phyloP scores from a whole-genome alignment of 768 basidiomycete genomes.

The Phlegmacium glaucopus region DNA sequence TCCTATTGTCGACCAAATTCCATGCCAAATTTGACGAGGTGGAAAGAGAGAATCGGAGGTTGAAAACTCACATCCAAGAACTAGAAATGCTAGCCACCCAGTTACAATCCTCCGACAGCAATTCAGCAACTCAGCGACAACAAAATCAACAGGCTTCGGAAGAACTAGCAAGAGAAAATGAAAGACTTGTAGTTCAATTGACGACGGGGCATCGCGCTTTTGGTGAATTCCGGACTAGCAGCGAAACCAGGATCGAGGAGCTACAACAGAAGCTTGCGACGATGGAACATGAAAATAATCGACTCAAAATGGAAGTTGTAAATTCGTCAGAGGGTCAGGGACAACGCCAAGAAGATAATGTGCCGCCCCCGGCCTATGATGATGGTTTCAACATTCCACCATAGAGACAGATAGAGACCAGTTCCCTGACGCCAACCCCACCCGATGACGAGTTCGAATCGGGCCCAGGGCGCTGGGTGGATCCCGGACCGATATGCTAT shows the following conservation, averaged over 20 bases:
- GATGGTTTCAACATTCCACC: slow-evolving; percentile 19
- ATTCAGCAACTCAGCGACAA: slow-evolving; percentile 6
- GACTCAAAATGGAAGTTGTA: slow-evolving; percentile 20
- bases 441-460: no score
- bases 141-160: slow-evolving; percentile 19
- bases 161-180: slow-evolving; percentile 32
- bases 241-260: slow-evolving; percentile 19
- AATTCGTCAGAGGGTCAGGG: slow-evolving; percentile 1
- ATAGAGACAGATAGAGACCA: slow-evolving; percentile 5
- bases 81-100: slow-evolving; percentile 28
- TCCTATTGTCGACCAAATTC: slow-evolving; percentile 29
- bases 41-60: slow-evolving; percentile 28
- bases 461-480: no score
- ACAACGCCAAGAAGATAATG: slow-evolving; percentile 18
- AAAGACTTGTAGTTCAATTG: slow-evolving; percentile 29
- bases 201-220: slow-evolving; percentile 21
- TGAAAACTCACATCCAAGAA: slow-evolving; percentile 29
- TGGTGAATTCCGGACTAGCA: slow-evolving; percentile 15
- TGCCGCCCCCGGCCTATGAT: slow-evolving; percentile 34
- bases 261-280: slow-evolving; percentile 24
- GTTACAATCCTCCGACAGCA: slow-evolving; percentile 19
- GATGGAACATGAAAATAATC: slow-evolving; percentile 24
- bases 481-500: no score
- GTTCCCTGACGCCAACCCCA: not conserved
- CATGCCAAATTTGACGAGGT: slow-evolving; percentile 30